phyloP scores from a whole-genome alignment of 306 rosid genomes.

The Crataegus laevigata region DNA sequence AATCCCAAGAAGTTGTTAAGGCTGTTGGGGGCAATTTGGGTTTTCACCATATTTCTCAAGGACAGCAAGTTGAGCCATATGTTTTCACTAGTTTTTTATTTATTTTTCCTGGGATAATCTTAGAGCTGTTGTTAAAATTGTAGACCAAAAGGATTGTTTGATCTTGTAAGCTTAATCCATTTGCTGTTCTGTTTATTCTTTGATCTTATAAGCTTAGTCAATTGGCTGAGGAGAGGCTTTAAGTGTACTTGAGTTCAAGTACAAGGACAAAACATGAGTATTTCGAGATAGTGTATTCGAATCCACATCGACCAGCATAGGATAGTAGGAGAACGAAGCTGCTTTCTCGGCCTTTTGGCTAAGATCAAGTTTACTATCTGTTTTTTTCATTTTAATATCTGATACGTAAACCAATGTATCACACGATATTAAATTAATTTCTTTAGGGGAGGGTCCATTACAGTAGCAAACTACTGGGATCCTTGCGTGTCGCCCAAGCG shows the following conservation, averaged over 20 bases:
- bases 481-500: not conserved
- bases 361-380: not conserved
- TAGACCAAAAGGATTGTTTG: too few species aligned
- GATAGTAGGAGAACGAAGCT: not conserved
- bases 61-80: too few species aligned
- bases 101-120: too few species aligned
- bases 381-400: not conserved
- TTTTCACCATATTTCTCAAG: not conserved
- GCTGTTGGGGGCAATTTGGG: too few species aligned
- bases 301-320: not conserved
- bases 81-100: too few species aligned
- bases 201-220: too few species aligned
- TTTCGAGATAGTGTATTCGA: not conserved
- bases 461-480: not conserved
- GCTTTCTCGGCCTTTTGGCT: slow-evolving; percentile 3
- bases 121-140: too few species aligned
- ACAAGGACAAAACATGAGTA: not conserved
- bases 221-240: too few species aligned
- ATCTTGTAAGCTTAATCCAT: too few species aligned
- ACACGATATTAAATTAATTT: not conserved
- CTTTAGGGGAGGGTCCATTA: not conserved
- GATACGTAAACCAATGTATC: not conserved
- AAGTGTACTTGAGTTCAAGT: not conserved
- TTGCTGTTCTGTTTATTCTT: too few species aligned
- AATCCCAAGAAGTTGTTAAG: not conserved